Conservation (phyloP, 2,329 filamentous ascomycete genomes). For the Sphaerulina vaccinii region DNA sequence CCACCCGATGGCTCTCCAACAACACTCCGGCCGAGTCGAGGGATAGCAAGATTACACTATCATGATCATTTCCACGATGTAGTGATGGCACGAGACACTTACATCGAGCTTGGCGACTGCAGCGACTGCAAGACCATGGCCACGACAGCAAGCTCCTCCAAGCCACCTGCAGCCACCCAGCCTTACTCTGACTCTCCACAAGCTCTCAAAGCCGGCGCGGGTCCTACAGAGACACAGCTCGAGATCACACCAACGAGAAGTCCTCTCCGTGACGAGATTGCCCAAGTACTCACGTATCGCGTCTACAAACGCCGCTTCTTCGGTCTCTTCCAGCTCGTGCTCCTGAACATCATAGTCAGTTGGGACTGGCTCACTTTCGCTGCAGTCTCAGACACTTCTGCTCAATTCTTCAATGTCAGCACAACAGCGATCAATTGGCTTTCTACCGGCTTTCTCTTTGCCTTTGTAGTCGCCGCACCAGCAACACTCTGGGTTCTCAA, state of each 20-base stretch:
- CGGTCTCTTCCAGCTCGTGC: constrained; percentile 75
- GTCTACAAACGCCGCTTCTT: constrained; percentile 88
- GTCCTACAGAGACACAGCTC: not conserved
- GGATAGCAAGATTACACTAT: no score
- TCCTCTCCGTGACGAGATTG: constrained; percentile 11
- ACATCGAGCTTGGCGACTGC: not conserved
- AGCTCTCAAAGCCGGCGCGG: not conserved
- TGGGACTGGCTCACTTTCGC: constrained; percentile 98
- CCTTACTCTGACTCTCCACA: not conserved
- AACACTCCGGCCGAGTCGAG: no score
- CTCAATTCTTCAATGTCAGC: constrained; percentile 71
- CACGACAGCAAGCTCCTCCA: not conserved
- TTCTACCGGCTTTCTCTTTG: constrained; percentile 80
- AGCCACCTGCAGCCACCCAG: not conserved
- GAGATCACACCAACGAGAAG: constrained; percentile 5
- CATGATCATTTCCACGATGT: not conserved
- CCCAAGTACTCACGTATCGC: constrained; percentile 33
- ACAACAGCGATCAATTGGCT: constrained; percentile 88
- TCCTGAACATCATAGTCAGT: constrained; percentile 89
- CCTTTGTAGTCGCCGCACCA: constrained; percentile 73
- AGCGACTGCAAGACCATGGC: not conserved
- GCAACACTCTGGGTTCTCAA: constrained; percentile 74
- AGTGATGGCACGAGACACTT: not conserved
- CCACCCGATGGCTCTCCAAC: no score
- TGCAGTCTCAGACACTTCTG: constrained; percentile 71